Conservation (phyloP, 2,329 filamentous ascomycete species). For the Lasiodiplodia sp. region DNA sequence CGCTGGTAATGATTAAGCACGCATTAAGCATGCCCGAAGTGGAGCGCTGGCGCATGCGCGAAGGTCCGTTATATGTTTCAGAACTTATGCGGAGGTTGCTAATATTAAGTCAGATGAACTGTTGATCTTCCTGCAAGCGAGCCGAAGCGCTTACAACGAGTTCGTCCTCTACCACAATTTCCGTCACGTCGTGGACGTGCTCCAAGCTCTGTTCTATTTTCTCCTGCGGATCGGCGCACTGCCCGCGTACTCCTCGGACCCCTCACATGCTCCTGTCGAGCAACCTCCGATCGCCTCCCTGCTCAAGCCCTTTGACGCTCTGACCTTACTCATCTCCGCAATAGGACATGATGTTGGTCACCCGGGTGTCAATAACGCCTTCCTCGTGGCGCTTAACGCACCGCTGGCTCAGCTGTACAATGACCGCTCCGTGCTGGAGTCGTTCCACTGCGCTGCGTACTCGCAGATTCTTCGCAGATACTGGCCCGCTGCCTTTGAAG, state of each 20-base stretch:
- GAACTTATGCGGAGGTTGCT: constrained; percentile 32
- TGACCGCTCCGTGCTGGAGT: constrained; percentile 93
- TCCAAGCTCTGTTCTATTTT: constrained; percentile 92
- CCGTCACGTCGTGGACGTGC: constrained; percentile 92
- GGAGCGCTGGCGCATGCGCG: constrained; percentile 78
- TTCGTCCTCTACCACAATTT: constrained; percentile 99
- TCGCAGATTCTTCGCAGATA: constrained; percentile 93
- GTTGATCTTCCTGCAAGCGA: constrained; percentile 84
- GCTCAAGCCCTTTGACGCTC: constrained; percentile 83
- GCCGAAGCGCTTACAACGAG: constrained; percentile 91
- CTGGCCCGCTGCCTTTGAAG: constrained; percentile 84
- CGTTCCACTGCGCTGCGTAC: constrained; percentile 96
- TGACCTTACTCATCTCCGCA: constrained; percentile 91
- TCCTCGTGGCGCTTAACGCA: constrained; percentile 88
- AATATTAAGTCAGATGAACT: constrained; percentile 69
- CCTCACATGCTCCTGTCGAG: constrained; percentile 4
- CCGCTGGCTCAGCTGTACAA: constrained; percentile 96
- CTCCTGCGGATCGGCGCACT: constrained; percentile 80
- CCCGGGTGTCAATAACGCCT: constrained; percentile 97
- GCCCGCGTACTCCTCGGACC: constrained; percentile 66
- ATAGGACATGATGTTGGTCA: constrained; percentile 98
- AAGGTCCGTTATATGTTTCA: constrained; percentile 59
- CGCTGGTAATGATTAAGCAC: constrained; percentile 89
- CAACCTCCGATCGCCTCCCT: constrained; percentile 73
- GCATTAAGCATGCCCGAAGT: constrained; percentile 82